Evolutionary conservation across 2,329 filamentous ascomycete species (phyloP).

Genomic region (Neopestalotiopsis sp.): DNA sequence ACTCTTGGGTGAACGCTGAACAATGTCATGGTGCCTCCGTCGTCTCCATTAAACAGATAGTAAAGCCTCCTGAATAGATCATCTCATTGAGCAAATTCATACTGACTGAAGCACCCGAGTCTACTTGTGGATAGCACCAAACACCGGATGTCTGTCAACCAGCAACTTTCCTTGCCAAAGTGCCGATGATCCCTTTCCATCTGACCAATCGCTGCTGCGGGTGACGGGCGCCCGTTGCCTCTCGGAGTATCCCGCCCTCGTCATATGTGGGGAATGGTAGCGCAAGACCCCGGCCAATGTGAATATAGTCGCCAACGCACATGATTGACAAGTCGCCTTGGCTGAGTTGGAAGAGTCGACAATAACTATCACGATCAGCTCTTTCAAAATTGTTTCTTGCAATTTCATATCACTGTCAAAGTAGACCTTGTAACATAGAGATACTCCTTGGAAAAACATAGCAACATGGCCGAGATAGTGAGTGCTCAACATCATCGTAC

Average conservation of each 20-base stretch:
- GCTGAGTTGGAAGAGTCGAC: background rate
- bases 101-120: background rate
- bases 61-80: background rate
- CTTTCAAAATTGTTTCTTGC: background rate
- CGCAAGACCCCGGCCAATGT: background rate
- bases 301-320: background rate
- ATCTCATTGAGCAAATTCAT: background rate
- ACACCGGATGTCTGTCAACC: background rate
- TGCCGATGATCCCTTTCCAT: background rate
- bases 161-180: background rate
- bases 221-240: background rate
- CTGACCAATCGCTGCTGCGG: background rate
- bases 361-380: background rate
- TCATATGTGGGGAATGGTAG: background rate
- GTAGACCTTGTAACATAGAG: background rate
- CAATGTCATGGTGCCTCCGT: background rate
- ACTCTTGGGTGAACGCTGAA: background rate
- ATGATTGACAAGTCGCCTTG: background rate
- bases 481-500: background rate
- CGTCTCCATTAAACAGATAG: background rate
- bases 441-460: background rate
- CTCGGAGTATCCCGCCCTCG: background rate
- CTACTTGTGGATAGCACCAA: background rate
- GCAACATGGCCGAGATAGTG: conserved; percentile 22
- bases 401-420: background rate